phyloP scores from a whole-genome alignment of 1,284 basidiomycete species.

The Ceratobasidium papillatum region DNA sequence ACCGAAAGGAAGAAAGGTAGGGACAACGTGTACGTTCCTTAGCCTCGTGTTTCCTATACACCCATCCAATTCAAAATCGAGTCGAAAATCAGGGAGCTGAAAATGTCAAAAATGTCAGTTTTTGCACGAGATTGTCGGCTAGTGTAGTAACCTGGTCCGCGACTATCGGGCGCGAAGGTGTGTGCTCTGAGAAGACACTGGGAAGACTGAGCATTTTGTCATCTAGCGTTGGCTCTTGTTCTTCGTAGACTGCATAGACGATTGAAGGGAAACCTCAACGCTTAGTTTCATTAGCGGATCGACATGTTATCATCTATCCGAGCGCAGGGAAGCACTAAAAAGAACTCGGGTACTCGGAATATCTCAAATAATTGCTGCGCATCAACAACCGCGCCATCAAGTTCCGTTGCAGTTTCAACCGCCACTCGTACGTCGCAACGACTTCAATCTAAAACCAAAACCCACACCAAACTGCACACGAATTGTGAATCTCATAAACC shows the following conservation, averaged over 20 bases:
- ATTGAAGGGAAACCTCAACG: not conserved
- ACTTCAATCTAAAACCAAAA: not conserved
- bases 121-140: not conserved
- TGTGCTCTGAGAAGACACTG: not conserved
- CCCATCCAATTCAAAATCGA: not conserved
- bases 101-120: not conserved
- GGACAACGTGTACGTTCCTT: conserved; percentile 1
- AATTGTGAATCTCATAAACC: conserved; percentile 37
- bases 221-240: not conserved
- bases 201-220: no score
- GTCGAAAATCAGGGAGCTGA: not conserved
- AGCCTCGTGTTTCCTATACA: conserved; percentile 20
- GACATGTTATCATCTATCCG: no score
- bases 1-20: not conserved
- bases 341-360: not conserved
- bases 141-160: not conserved
- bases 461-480: conserved; percentile 16
- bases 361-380: not conserved
- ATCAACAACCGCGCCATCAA: not conserved
- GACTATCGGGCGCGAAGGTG: not conserved
- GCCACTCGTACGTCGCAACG: not conserved
- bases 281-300: no score
- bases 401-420: not conserved
- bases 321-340: no score
- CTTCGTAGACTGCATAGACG: not conserved